Conservation (phyloP, 257 asterid genomes). For the Solanum gracilifrons region DNA sequence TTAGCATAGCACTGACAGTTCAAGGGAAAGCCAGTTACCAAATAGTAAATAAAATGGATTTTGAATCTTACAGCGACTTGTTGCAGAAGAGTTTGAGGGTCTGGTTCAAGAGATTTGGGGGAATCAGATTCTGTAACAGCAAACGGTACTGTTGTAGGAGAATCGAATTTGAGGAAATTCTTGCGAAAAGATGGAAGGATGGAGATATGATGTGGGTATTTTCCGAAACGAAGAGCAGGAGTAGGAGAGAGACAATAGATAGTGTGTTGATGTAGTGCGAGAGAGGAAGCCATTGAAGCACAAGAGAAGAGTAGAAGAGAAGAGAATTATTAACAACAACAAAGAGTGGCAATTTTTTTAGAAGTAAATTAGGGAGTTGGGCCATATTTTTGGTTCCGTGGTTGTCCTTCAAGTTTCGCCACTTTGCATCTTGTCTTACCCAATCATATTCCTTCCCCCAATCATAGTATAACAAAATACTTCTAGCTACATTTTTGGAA, state of each 20-base stretch:
- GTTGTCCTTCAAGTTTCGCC: neutral
- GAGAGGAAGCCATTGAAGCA: constrained; percentile 33
- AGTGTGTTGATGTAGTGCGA: constrained; percentile 23
- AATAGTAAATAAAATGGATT: neutral
- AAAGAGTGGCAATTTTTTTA: neutral
- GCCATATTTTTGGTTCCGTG: neutral
- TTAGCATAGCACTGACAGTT: neutral
- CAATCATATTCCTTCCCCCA: neutral
- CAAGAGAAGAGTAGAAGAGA: neutral
- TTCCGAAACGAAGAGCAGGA: constrained; percentile 6
- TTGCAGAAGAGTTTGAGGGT: constrained; percentile 52
- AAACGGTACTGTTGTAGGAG: constrained; percentile 17
- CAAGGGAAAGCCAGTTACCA: neutral
- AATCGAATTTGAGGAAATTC: constrained; percentile 22
- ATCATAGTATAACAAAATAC: neutral
- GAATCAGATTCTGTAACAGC: constrained; percentile 72
- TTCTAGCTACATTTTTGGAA: too few species aligned
- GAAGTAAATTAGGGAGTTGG: neutral
- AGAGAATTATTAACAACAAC: neutral
- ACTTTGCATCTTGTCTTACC: neutral
- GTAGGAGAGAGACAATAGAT: constrained; percentile 18
- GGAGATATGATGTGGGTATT: constrained; percentile 12
- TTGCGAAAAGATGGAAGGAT: constrained; percentile 1
- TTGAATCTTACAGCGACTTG: constrained; percentile 47
- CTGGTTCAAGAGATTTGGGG: constrained; percentile 46